Conservation (phyloP, 495 filamentous ascomycete genomes). For the Daldinia bambusicola region DNA sequence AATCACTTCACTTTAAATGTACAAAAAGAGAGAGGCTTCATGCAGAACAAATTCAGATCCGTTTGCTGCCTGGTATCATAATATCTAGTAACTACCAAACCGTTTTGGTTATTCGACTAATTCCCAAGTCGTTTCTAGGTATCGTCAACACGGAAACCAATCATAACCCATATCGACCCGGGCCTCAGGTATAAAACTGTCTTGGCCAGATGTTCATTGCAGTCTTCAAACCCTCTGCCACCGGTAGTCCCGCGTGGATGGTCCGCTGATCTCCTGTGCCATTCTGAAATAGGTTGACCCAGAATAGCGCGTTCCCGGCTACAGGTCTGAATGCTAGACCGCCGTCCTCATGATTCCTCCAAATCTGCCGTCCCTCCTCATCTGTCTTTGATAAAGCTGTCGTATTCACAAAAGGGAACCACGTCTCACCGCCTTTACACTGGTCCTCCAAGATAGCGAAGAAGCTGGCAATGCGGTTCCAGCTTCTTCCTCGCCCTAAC, state of each 20-base stretch:
- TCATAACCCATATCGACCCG: neutral
- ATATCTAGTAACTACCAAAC: too few species aligned
- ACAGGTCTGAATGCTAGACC: constrained; percentile 64
- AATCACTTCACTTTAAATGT: too few species aligned
- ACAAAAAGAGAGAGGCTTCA: too few species aligned
- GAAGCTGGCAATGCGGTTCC: constrained; percentile 61
- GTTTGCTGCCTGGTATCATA: too few species aligned
- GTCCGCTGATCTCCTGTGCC: constrained; percentile 59
- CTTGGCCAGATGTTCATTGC: constrained; percentile 69
- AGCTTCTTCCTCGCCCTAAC: constrained; percentile 44
- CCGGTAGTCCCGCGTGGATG: constrained; percentile 61
- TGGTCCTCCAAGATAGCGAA: constrained; percentile 57
- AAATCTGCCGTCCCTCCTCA: constrained; percentile 42
- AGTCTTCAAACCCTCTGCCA: constrained; percentile 59
- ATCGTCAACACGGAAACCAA: too few species aligned
- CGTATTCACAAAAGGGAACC: constrained; percentile 56
- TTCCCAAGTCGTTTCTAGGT: too few species aligned
- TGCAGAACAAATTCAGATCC: too few species aligned
- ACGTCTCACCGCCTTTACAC: constrained; percentile 59
- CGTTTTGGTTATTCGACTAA: too few species aligned
- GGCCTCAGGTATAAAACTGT: constrained; percentile 44
- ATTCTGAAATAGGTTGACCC: constrained; percentile 62
- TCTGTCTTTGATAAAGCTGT: constrained; percentile 31
- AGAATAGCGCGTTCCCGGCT: constrained; percentile 64
- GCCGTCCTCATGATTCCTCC: constrained; percentile 59